Percentiles rank a stretch among this genome's conserved stretches.
Evolutionary conservation across 148 eudicot species (phyloP).

Genomic region (Rhododendron ovatum): DNA sequence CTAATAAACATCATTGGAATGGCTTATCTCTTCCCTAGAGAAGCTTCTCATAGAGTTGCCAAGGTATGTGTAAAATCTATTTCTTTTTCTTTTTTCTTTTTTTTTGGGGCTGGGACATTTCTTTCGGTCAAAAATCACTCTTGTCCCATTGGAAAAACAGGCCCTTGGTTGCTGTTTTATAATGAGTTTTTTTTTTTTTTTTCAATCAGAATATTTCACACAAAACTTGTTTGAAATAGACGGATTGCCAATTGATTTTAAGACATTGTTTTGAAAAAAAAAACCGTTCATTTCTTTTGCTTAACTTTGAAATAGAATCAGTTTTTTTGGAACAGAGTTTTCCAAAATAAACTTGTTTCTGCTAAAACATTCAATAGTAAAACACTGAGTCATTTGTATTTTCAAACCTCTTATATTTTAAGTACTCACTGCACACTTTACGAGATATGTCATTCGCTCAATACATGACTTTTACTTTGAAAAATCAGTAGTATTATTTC

Average conservation of each 20-base stretch:
- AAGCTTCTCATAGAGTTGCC: constrained; percentile 84
- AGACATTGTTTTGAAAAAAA: not conserved
- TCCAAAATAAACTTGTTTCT: not conserved
- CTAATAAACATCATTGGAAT: constrained; percentile 71
- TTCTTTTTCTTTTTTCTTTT: too few species aligned
- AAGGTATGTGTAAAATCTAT: constrained; percentile 33
- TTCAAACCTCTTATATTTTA: too few species aligned
- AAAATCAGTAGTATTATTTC: too few species aligned
- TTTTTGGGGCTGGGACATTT: not conserved
- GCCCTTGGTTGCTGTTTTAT: not conserved
- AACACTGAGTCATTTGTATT: too few species aligned
- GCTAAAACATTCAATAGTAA: too few species aligned
- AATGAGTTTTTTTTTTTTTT: not conserved
- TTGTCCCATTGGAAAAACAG: not conserved
- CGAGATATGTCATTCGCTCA: too few species aligned
- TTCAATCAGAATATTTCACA: not conserved
- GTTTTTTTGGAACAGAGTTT: not conserved
- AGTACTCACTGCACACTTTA: too few species aligned
- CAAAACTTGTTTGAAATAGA: too few species aligned
- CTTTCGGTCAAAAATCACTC: not conserved
- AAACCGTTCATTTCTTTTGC: not conserved
- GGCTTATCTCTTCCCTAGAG: constrained; percentile 82
- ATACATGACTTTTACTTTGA: too few species aligned
- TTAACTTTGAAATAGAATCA: not conserved
- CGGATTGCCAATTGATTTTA: not conserved